phyloP scores from a whole-genome alignment of 73 alveolate species.

The Paramecium sonneborni region DNA sequence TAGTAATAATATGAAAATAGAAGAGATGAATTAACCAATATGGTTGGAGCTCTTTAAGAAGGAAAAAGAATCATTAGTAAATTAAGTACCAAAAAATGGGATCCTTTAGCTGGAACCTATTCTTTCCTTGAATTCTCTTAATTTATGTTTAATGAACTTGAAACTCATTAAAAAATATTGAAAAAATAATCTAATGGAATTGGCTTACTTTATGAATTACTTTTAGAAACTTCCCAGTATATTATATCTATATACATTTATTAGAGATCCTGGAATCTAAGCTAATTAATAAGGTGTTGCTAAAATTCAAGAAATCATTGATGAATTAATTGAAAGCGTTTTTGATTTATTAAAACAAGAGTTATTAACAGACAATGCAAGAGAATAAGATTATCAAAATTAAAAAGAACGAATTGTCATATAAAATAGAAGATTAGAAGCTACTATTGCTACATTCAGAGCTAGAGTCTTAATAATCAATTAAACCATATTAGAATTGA shows the following conservation, averaged over 20 bases:
- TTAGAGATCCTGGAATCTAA: conserved; percentile 32
- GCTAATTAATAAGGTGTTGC: conserved; percentile 30
- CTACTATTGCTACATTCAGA: conserved; percentile 10
- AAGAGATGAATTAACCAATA: conserved; percentile 40
- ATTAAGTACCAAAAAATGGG: conserved; percentile 35
- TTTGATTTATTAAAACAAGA: background rate
- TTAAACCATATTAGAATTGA: conserved; percentile 34
- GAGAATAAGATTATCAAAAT: conserved; percentile 37
- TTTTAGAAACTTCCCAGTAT: conserved; percentile 18
- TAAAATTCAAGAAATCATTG: conserved; percentile 34
- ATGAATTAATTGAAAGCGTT: conserved; percentile 37
- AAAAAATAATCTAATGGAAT: conserved; percentile 10
- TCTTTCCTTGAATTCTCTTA: conserved; percentile 8
- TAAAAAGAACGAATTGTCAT: conserved; percentile 33
- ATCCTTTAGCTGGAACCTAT: conserved; percentile 42
- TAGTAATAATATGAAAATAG: conserved; percentile 14
- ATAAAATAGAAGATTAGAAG: background rate
- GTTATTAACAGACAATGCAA: background rate
- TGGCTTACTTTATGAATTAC: background rate
- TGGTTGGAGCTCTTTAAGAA: conserved; percentile 27
- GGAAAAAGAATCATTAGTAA: background rate
- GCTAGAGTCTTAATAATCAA: conserved; percentile 4
- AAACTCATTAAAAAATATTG: background rate
- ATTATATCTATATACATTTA: background rate
- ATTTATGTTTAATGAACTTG: background rate